Evolutionary conservation across 345 rosid species (phyloP), one percentile per base, ranked within the genome.

Genomic region (Arabis hirsuta): DNA sequence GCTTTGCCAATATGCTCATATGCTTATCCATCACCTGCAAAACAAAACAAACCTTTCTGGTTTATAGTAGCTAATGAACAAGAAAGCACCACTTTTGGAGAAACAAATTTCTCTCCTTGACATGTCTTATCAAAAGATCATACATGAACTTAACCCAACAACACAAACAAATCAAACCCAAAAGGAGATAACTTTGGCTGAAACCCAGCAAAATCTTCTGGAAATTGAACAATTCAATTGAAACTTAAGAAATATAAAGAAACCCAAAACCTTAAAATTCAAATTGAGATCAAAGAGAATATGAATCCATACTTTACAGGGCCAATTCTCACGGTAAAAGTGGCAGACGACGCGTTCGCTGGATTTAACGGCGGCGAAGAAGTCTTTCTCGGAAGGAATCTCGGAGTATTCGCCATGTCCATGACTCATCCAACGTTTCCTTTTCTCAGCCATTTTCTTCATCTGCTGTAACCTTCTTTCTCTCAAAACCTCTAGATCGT

Each of bases 271-370:
- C 60, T 12, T 11, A 3, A 54, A 54, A 12, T 32, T 58, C 16
- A 5, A 58, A 39, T 58, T 47, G 32, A 58, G 5, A 3, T 29
- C 4, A 29, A 45, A 32, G 12, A 62, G 9, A 16, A 29, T 2
- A 45, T 0, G 45, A 54, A 57, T 7, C 1, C 77, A 62, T 77
- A 82, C 99, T 89, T 95, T 92, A 82, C 99, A 92, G 27, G 97
- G 99, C 98, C 97, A 95, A 74, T 95, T 95, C 45, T 91, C 97
- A 69, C 98, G 96, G 78, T 90, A 90, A 77, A 92, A 95, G 65
- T 95, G 99, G 78, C 98, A 91, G 36, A 90, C 96, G 55, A 92
- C 98, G 51, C 99, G 96, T 43, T 92, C 97, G 67, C 97, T 95
- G 39, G 94, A 94, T 66, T 92, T 95, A 26, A 91, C 99, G 39